Evolutionary conservation across 805 yeast genomes (phyloP).

Genomic region (Lipomyces kockii): DNA sequence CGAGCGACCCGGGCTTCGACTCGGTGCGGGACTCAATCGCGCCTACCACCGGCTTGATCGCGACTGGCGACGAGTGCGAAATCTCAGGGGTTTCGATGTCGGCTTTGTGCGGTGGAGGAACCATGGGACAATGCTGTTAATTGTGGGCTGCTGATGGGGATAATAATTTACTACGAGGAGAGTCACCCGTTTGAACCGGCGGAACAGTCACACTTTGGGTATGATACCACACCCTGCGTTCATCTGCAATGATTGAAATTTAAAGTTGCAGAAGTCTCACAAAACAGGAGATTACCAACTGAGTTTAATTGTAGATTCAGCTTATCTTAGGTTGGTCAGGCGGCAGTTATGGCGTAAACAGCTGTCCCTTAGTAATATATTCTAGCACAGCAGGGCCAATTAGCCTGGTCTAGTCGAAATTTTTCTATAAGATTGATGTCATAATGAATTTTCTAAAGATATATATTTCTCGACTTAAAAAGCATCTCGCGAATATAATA

Average conservation of each 20-base stretch:
- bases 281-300: no score
- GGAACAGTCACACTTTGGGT: no score
- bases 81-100: neutral
- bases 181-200: no score
- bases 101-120: neutral
- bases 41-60: neutral
- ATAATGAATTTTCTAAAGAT: no score
- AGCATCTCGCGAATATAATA: neutral
- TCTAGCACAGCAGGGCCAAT: no score
- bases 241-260: no score
- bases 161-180: neutral
- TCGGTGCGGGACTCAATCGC: neutral
- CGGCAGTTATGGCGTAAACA: neutral
- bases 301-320: neutral
- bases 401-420: no score
- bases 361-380: neutral
- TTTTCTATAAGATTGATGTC: no score
- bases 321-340: neutral
- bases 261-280: no score
- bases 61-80: neutral
- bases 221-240: no score
- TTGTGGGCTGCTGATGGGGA: neutral
- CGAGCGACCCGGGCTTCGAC: constrained; percentile 49
- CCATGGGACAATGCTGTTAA: neutral
- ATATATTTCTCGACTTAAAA: neutral